Base-by-base conservation (phyloP, 2,329 filamentous ascomycete species). In the Septoria linicola region DNA sequence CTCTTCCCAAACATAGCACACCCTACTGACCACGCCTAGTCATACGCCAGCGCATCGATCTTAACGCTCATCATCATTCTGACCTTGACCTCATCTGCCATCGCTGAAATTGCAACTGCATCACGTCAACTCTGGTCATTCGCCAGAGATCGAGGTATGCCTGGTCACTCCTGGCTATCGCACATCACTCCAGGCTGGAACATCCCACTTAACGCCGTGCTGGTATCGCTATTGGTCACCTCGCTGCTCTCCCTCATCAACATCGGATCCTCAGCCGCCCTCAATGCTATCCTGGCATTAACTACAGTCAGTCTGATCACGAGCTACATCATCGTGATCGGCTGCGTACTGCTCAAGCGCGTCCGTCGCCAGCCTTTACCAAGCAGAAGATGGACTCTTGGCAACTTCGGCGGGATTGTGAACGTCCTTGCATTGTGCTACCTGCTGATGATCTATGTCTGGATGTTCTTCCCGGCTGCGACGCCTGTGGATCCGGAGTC, bases 221-320 rank as follows among this genome's bases (percentile, higher is more conserved):
- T 52, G 8, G 48, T 55, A 4, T 43, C 53, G 8, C 25, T 27
- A 8, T 11, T 40, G 2, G 50, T 53, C 14, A 43, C 41, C 16
- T 31, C 42, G 3, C 63, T 77, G 8, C 66, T 78, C 10, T 72
- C 72, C 0, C 66, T 78, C 42, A 78, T 79, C 68, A 78, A 76
- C 62, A 72, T 80, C 49, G 77, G 73, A 31, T 78, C 73, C 16
- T 65, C 70, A 1, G 70, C 73, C 8, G 78, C 76, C 4, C 77
- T 81, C 62, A 76, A 80, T 59, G 76, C 74, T 49, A 73, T 81
- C 54, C 13, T 46, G 5, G 31, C 43, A 3, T 8, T 46, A 2
- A 71, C 76, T 6, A 79, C 76, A 1, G 68, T 81, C 7, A n/a
- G n/a, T n/a, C n/a, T n/a, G n/a, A n/a, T n/a, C n/a, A n/a, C n/a